Base-by-base conservation (phyloP, 2,329 filamentous ascomycete species). In the Phoma sp. region DNA sequence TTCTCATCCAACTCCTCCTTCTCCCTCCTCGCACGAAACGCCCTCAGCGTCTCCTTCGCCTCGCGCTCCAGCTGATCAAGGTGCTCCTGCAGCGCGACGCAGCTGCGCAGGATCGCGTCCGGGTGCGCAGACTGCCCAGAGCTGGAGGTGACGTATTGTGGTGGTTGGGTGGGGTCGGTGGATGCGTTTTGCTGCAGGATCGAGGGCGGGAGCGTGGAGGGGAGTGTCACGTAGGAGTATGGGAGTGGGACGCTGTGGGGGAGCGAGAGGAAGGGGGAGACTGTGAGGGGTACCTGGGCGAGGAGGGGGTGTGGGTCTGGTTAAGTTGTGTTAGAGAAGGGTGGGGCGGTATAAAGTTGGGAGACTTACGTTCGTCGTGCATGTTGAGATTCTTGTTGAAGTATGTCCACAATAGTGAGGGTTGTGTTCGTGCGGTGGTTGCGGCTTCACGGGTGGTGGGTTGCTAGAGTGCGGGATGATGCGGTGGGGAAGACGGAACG, bases 181-280 rank as follows among this genome's bases (percentile, higher is more conserved):
- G 57, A 58, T 63, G 75, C 65, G 64, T 75, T 40, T 52, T 43
- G 46, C 55, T 83, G 82, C 7, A 86, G 84, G 31, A 86, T 82
- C 1, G 90, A 90, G 1, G 86, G 86, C 0, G 95, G 94, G 0
- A 98, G 85, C 2, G 92, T 90, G 0, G 92, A 94, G 0, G 94
- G 91, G 71, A 98, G 88, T 10, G 87, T 84, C 73, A 93, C 94
- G 84, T 97, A 98, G 65, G 92, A 96, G 80, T 98, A 98, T 22
- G 95, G 94, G 7, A 99, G 86, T 0, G 93, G 96, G 19, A 93
- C 90, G 24, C 94, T 89, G 27, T 91, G 89, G 10, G 95, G 95
- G 29, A 99, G 88, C 57, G 89, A 90, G 68, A 98, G 86, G 80
- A 97, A 97, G 24, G 95, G 95, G 3, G 94, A 97, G 39, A 98